Conservation (phyloP, 495 filamentous ascomycete species). For the Trichoderma reesei region DNA sequence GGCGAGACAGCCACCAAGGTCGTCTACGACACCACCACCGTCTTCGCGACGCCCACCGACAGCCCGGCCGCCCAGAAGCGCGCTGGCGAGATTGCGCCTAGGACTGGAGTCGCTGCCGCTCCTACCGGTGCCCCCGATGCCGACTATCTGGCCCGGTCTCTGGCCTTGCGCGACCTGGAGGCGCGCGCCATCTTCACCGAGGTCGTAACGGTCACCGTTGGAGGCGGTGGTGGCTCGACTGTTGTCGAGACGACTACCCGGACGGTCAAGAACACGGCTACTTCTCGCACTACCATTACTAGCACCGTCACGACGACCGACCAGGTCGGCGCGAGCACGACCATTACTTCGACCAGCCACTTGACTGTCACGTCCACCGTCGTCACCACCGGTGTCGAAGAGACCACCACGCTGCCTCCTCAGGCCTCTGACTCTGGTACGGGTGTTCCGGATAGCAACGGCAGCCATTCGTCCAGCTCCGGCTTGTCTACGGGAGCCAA, state of each 20-base stretch:
- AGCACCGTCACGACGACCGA: slow-evolving; percentile 22
- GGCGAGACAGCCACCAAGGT: slow-evolving; percentile 11
- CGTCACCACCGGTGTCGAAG: slow-evolving; percentile 3
- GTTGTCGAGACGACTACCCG: slow-evolving; percentile 1
- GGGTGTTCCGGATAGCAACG: not conserved
- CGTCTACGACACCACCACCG: slow-evolving; percentile 12
- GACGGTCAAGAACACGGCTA: slow-evolving; percentile 1
- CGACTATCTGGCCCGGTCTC: not conserved
- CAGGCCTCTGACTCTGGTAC: not conserved
- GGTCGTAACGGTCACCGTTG: slow-evolving; percentile 8
- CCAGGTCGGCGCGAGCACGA: slow-evolving; percentile 29
- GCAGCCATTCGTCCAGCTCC: not conserved
- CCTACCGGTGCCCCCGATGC: not conserved
- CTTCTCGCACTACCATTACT: slow-evolving; percentile 11
- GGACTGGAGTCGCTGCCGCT: not conserved
- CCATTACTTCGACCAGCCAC: slow-evolving; percentile 21
- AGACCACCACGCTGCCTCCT: not conserved
- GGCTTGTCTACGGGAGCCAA: slow-evolving; percentile 13
- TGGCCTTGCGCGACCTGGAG: not conserved
- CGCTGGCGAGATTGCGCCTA: not conserved
- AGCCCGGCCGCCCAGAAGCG: not conserved
- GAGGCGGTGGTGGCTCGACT: slow-evolving; percentile 5
- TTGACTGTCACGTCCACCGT: slow-evolving; percentile 17
- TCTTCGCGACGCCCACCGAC: slow-evolving; percentile 6
- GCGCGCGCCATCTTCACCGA: slow-evolving; percentile 10